Conservation (phyloP, 148 eudicot genomes). For the Camellia japonica region DNA sequence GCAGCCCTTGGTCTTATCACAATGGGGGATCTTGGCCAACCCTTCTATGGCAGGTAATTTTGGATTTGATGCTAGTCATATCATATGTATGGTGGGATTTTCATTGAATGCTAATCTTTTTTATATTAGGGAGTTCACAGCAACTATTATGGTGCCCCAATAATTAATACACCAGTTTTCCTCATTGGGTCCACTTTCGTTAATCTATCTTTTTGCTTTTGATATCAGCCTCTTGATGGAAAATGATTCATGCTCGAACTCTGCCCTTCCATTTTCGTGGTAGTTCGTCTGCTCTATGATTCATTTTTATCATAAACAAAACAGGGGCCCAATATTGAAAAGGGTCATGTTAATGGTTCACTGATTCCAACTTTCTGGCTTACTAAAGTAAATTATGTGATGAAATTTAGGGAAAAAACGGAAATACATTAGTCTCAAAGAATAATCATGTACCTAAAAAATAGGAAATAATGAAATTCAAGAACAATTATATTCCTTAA, state of each 20-base stretch:
- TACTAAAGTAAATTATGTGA: not conserved
- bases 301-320: not conserved
- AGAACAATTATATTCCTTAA: not conserved
- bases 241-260: not conserved
- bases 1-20: slow-evolving; percentile 97
- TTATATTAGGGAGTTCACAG: not conserved
- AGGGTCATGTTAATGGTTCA: not conserved
- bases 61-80: not conserved
- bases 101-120: not conserved
- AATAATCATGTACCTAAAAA: not conserved
- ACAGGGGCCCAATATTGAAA: not conserved
- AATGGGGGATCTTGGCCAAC: slow-evolving; percentile 99
- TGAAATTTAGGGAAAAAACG: not conserved
- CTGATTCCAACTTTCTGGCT: not conserved
- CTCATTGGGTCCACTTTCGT: not conserved
- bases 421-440: not conserved
- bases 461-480: not conserved
- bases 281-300: not conserved
- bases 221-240: not conserved
- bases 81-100: not conserved
- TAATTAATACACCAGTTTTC: not conserved
- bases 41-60: slow-evolving; percentile 84
- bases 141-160: not conserved
- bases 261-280: not conserved
- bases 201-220: not conserved